Conservation (phyloP, 2,329 filamentous ascomycete species). For the Ilyonectria destructans region DNA sequence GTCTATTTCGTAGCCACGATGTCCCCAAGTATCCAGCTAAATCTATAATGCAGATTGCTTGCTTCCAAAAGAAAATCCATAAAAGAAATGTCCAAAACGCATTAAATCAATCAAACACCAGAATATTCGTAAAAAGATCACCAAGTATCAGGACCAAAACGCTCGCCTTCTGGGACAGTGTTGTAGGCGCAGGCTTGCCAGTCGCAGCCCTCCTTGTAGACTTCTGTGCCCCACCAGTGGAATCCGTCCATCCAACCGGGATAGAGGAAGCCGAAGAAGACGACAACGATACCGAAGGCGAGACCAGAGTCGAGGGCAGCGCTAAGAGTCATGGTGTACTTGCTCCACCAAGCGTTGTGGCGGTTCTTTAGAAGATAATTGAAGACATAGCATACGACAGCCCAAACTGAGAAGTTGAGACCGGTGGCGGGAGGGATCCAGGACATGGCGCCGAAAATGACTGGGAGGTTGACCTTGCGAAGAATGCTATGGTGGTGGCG, state of each 20-base stretch:
- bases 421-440: conserved; percentile 93
- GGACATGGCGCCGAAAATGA: conserved; percentile 85
- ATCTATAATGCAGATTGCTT: conserved; percentile 43
- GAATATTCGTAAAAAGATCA: conserved; percentile 47
- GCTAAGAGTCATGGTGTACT: conserved; percentile 92
- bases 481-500: conserved; percentile 74
- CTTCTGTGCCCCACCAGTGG: conserved; percentile 90
- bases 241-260: conserved; percentile 82
- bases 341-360: conserved; percentile 86
- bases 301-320: conserved; percentile 88
- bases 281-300: conserved; percentile 85
- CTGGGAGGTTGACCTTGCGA: conserved; percentile 85
- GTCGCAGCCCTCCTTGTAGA: conserved; percentile 88
- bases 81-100: not conserved
- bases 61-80: conserved; percentile 5
- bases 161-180: conserved; percentile 73
- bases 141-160: conserved; percentile 78
- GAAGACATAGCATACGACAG: conserved; percentile 87
- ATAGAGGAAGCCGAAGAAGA: conserved; percentile 91
- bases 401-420: conserved; percentile 92
- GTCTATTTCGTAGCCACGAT: conserved; percentile 38
- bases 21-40: conserved; percentile 1
- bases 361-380: conserved; percentile 82
- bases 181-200: conserved; percentile 86
- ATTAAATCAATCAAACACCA: not conserved